Conservation (phyloP, 2,329 filamentous ascomycete species). For the Cercospora sojina region DNA sequence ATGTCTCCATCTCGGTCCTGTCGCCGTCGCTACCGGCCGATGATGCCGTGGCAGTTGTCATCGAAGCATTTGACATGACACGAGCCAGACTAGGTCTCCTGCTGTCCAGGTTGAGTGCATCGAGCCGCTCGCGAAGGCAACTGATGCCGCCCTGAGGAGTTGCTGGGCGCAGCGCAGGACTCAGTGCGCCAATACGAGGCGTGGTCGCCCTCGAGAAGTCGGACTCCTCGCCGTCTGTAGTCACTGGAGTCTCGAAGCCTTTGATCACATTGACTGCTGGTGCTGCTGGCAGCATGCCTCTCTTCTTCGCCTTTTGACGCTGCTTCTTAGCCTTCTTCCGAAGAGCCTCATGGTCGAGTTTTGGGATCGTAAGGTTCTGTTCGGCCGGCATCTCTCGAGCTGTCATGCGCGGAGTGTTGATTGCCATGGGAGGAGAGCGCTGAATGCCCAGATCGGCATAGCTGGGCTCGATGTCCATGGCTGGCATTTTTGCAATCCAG, state of each 20-base stretch:
- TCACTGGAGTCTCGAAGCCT: slow-evolving; percentile 53
- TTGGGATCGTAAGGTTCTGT: slow-evolving; percentile 30
- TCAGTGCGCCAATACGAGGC: slow-evolving; percentile 48
- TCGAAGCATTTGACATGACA: slow-evolving; percentile 39
- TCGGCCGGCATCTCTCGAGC: slow-evolving; percentile 25
- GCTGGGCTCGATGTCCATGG: slow-evolving; percentile 38
- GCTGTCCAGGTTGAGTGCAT: slow-evolving; percentile 68
- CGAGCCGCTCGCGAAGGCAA: slow-evolving; percentile 76
- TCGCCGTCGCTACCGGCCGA: slow-evolving; percentile 63
- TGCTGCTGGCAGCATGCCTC: slow-evolving; percentile 38
- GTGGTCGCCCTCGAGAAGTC: slow-evolving; percentile 44
- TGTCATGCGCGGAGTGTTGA: slow-evolving; percentile 33
- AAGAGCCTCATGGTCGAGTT: slow-evolving; percentile 39
- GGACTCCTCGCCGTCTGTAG: slow-evolving; percentile 57
- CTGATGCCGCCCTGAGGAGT: slow-evolving; percentile 68
- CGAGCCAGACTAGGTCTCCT: slow-evolving; percentile 51
- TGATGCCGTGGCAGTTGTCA: slow-evolving; percentile 55
- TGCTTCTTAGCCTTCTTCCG: slow-evolving; percentile 40
- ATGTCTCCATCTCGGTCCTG: slow-evolving; percentile 73
- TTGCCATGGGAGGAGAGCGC: slow-evolving; percentile 35
- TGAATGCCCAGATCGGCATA: slow-evolving; percentile 30
- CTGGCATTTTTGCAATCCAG: slow-evolving; percentile 32
- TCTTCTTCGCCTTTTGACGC: slow-evolving; percentile 43
- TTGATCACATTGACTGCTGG: slow-evolving; percentile 45
- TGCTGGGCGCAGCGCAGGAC: slow-evolving; percentile 48